Percentiles rank a stretch among this genome's conserved stretches.
These are phyloP conservation scores for Rosa chinensis DNA, from an alignment of 306 rosid genomes.

Conservation along the genomic window DNA sequence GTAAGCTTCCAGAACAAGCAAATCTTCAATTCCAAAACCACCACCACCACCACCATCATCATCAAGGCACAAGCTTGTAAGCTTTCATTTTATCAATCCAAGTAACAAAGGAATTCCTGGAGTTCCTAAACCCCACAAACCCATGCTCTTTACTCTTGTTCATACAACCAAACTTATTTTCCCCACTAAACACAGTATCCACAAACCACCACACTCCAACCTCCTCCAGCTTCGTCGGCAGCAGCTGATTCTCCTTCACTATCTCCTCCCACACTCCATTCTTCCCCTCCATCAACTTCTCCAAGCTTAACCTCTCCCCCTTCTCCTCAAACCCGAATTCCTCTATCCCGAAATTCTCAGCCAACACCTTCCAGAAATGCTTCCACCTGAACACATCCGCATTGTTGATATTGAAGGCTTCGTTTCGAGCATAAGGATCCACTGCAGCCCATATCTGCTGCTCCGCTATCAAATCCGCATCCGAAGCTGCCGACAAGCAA, in stretches of 20 bases:
- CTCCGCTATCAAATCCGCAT: slow-evolving; percentile 74
- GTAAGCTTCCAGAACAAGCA: background rate
- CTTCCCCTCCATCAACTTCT: slow-evolving; percentile 54
- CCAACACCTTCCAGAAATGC: slow-evolving; percentile 65
- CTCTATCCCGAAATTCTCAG: slow-evolving; percentile 64
- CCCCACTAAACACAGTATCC: slow-evolving; percentile 21
- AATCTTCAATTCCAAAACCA: background rate
- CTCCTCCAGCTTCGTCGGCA: slow-evolving; percentile 42
- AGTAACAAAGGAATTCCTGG: slow-evolving; percentile 47
- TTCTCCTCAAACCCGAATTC: slow-evolving; percentile 55
- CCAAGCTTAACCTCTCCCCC: slow-evolving; percentile 25
- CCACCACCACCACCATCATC: background rate
- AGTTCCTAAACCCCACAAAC: slow-evolving; percentile 66
- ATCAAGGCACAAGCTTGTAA: slow-evolving; percentile 60
- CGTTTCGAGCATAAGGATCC: slow-evolving; percentile 62
- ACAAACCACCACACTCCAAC: slow-evolving; percentile 61
- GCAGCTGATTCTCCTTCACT: slow-evolving; percentile 51
- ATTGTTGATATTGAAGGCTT: slow-evolving; percentile 58
- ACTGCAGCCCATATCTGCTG: slow-evolving; percentile 82
- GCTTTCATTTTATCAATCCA: slow-evolving; percentile 59
- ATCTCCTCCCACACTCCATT: slow-evolving; percentile 63
- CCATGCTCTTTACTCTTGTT: slow-evolving; percentile 72
- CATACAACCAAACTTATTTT: slow-evolving; percentile 33
- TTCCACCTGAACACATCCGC: slow-evolving; percentile 75
- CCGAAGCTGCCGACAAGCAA: slow-evolving; percentile 40